phyloP scores from a whole-genome alignment of 1,139 yeast species.

The Arxiozyma bovina region DNA sequence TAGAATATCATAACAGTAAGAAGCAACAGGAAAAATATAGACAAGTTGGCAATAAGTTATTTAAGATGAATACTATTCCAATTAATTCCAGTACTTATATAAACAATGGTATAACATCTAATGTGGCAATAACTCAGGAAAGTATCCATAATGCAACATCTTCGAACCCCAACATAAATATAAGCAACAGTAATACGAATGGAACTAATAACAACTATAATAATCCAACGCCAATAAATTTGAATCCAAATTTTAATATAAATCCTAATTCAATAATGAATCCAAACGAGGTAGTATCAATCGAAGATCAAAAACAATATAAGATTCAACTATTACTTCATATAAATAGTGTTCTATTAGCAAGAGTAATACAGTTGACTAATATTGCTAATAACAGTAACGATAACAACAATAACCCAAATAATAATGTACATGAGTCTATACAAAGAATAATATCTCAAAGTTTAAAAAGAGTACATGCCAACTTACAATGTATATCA shows the following conservation, averaged over 20 bases:
- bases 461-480: slow-evolving; percentile 28
- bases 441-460: slow-evolving; percentile 21
- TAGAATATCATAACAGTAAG: too few species aligned
- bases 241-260: background rate
- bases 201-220: background rate
- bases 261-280: slow-evolving; percentile 1
- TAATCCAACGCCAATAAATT: background rate
- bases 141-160: background rate
- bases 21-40: background rate
- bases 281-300: slow-evolving; percentile 6
- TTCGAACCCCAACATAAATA: background rate
- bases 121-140: background rate
- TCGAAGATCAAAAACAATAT: slow-evolving; percentile 24
- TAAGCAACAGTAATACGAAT: too few species aligned
- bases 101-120: background rate
- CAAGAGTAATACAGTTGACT: slow-evolving; percentile 22
- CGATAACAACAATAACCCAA: slow-evolving; percentile 4
- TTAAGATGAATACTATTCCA: background rate
- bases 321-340: slow-evolving; percentile 30
- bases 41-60: background rate
- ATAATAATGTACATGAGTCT: slow-evolving; percentile 9
- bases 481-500: slow-evolving; percentile 31
- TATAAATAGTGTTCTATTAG: slow-evolving; percentile 28
- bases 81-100: background rate
- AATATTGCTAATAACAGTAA: slow-evolving; percentile 12